Base-by-base conservation (phyloP, 2,329 filamentous ascomycete genomes). In the Colletotrichum sp. region DNA sequence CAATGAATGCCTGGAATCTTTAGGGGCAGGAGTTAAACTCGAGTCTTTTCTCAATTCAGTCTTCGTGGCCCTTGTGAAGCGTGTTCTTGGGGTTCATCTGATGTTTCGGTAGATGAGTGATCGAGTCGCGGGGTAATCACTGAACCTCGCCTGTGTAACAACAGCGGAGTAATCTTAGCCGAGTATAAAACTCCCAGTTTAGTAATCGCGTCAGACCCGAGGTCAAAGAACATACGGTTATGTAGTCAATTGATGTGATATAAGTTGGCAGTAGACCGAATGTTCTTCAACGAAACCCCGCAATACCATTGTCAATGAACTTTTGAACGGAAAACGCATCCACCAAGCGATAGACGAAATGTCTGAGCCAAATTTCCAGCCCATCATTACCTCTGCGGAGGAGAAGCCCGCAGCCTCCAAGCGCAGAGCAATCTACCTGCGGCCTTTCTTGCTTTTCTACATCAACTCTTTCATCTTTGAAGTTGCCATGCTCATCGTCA, bases 31-130 rank as follows among this genome's bases (percentile, higher is more conserved):
- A 21, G 10, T 52, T 13, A 13, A 21, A 52, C 4, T 21, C 44
- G 44, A 52, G 1, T 3, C 0, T 13, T 8, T 21, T 12, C 1
- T 1, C 10, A 1, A 13, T 52, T 1, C 6, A 6, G n/a, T 52
- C 10, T 52, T 21, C 10, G 9, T 12, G 18, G 0, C 5, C 10
- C 18, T 21, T 49, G 44, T 52, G 44, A 52, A 3, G n/a, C 3
- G 12, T 21, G n/a, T 13, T 52, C 8, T 21, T 21, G n/a, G 44
- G 10, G n/a, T 21, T 52, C 44, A 21, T 52, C n/a, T 21, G n/a
- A 21, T 21, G n/a, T 52, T 21, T 21, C 44, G 44, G 44, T 2
- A 21, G 44, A 52, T 52, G n/a, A 21, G n/a, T 52, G 44, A 52
- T 21, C 44, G n/a, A 12, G 6, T 21, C 10, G 44, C 44, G 44